phyloP scores from a whole-genome alignment of 768 basidiomycete genomes.

The Suillus subalutaceus region DNA sequence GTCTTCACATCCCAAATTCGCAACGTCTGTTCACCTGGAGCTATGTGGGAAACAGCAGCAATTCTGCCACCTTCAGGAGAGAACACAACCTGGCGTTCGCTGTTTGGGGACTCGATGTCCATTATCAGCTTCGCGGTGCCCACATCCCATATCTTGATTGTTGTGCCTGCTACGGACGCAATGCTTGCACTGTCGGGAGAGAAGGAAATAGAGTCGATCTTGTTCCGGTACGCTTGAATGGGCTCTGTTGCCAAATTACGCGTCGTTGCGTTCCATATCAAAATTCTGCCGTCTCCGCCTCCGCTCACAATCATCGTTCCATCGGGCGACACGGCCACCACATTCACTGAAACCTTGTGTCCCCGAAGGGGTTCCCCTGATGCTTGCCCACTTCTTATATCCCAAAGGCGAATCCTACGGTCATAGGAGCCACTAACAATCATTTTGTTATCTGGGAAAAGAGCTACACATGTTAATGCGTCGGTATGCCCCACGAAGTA shows the following conservation, averaged over 20 bases:
- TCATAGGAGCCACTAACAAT: not conserved
- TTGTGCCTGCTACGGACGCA: not conserved
- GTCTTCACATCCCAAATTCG: not conserved
- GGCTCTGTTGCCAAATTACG: not conserved
- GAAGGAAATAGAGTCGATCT: not conserved
- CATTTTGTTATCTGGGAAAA: not conserved
- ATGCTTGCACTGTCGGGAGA: not conserved
- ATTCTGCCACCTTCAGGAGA: not conserved
- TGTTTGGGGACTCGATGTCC: not conserved
- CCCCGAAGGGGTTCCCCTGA: not conserved
- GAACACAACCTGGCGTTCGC: not conserved
- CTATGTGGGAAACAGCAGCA: not conserved
- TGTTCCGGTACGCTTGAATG: not conserved
- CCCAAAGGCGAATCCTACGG: slow-evolving; percentile 2
- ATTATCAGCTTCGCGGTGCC: not conserved
- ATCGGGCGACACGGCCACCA: not conserved
- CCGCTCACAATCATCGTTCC: not conserved
- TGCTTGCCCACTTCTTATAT: not conserved
- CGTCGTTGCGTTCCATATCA: not conserved
- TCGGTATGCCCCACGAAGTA: not conserved
- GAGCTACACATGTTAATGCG: not conserved
- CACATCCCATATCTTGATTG: not conserved
- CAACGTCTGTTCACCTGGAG: not conserved
- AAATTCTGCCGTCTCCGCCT: not conserved
- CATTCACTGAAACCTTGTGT: not conserved